Percentiles rank a stretch among this genome's conserved stretches.
Conservation (phyloP, 2,329 filamentous ascomycete species). For the Xylariaceae sp. region DNA sequence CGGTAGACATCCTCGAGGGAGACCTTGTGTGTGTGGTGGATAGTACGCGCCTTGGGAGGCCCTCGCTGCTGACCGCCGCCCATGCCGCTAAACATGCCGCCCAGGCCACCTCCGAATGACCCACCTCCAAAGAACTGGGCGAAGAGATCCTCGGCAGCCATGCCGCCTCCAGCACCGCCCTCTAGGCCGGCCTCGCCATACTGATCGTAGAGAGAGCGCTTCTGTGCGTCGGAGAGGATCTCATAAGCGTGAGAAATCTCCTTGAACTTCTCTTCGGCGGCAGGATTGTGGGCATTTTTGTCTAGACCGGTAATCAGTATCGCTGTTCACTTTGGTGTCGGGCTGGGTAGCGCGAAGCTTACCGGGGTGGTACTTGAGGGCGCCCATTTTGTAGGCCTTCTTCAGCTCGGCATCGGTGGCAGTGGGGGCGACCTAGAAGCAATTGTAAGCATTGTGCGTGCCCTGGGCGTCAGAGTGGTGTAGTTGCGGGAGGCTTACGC, state of each 20-base stretch:
- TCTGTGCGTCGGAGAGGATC: slow-evolving; percentile 86
- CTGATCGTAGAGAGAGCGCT: slow-evolving; percentile 90
- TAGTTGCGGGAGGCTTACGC: slow-evolving; percentile 52
- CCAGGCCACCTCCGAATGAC: slow-evolving; percentile 69
- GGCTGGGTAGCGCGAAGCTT: slow-evolving; percentile 33
- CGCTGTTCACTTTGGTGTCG: neutral
- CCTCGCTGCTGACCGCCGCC: slow-evolving; percentile 78
- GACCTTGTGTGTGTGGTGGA: slow-evolving; percentile 98
- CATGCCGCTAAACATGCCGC: slow-evolving; percentile 73
- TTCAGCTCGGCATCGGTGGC: slow-evolving; percentile 85
- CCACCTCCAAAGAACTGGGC: slow-evolving; percentile 90
- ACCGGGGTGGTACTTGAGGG: slow-evolving; percentile 83
- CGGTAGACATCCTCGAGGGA: slow-evolving; percentile 97
- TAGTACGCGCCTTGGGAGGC: slow-evolving; percentile 86
- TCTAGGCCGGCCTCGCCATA: slow-evolving; percentile 97
- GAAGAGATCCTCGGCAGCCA: slow-evolving; percentile 95
- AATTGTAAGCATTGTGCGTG: slow-evolving; percentile 13
- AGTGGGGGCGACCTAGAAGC: slow-evolving; percentile 66
- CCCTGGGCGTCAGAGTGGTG: neutral
- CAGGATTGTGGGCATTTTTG: slow-evolving; percentile 93
- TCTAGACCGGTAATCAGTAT: slow-evolving; percentile 50
- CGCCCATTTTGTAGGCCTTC: slow-evolving; percentile 82
- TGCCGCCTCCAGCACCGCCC: slow-evolving; percentile 78
- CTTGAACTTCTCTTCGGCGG: slow-evolving; percentile 97
- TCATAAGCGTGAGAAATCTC: slow-evolving; percentile 95